These are phyloP conservation scores for Sherardia arvensis DNA, from an alignment of 257 asterid species.

Conservation along the genomic window DNA sequence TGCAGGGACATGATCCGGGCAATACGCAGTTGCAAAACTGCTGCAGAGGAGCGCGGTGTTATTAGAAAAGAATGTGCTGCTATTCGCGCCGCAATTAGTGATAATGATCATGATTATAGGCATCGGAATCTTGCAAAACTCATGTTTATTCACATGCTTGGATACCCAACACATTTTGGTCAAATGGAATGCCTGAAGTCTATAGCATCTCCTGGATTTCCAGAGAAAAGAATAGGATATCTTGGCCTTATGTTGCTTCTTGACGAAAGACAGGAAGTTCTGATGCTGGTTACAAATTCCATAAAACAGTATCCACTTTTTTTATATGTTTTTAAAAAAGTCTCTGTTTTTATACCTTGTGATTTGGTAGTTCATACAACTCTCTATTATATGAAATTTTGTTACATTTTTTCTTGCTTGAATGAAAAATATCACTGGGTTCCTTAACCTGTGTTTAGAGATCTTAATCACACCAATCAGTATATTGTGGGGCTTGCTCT, in stretches of 20 bases:
- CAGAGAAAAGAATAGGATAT: conserved; percentile 98
- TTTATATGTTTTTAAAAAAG: not conserved
- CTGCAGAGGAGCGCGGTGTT: conserved; percentile 98
- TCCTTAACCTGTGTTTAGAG: conserved; percentile 68
- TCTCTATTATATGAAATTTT: not conserved
- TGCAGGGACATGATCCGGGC: conserved; percentile 99
- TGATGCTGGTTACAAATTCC: conserved; percentile 97
- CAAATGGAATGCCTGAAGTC: conserved; percentile 98
- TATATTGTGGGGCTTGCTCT: conserved; percentile 98
- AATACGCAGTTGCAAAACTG: conserved; percentile 95
- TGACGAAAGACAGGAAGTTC: conserved; percentile 99
- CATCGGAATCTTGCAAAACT: conserved; percentile 98
- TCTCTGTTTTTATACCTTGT: not conserved
- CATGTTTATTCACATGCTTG: conserved; percentile 99
- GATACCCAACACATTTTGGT: conserved; percentile 98
- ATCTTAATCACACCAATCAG: conserved; percentile 90
- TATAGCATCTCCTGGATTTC: conserved; percentile 96
- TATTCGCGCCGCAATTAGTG: conserved; percentile 90
- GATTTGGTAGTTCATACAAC: not conserved
- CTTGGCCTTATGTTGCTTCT: conserved; percentile 98
- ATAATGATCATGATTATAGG: conserved; percentile 77
- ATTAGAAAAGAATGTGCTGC: conserved; percentile 98
- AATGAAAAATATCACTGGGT: conserved; percentile 6
- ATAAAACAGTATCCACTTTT: conserved; percentile 78
- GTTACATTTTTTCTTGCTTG: not conserved